Evolutionary conservation across 495 filamentous ascomycete species (phyloP), one percentile per base, ranked within the genome.

Genomic region (Penicillium riverlandense): DNA sequence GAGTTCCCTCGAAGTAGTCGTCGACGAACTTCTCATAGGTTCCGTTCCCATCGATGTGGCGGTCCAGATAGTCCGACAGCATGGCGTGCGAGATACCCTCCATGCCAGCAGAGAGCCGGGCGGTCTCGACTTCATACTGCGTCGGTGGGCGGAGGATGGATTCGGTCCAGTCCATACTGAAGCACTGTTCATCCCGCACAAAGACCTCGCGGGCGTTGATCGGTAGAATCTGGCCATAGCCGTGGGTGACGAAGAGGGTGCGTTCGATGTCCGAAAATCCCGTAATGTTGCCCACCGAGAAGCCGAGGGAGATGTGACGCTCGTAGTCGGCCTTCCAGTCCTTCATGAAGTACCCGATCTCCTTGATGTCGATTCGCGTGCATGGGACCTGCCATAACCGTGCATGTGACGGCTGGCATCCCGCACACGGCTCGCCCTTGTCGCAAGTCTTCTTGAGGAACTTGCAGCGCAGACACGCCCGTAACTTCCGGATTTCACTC

Each of bases 381-480:
- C 90, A 96, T 31, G 90, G 90, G 15, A 96, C 90, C 62, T 95
- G 88, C 90, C 90, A 96, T 35, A 96, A 72, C 43, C 90, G 81
- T 37, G 90, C 88, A 59, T 96, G 90, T 6, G 89, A 89, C 11
- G 90, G 90, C 64, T 92, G 85, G 71, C 90, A 96, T 13, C 90
- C 90, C 55, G 80, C 83, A 65, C 90, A 96, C 33, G 90, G 89
- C 64, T 96, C 89, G 43, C 90, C 90, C 67, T 88, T 94, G 64
- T 96, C 90, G 59, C 90, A 96, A 41, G 88, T 95, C 78, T 96
- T 96, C 78, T 96, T 96, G 53, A 96, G 74, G 67, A 95, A 96
- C 66, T 95, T 96, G 77, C 90, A 96, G n/a, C 90, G 82, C 38
- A 96, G 72, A 62, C 90, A 96, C 29, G 90, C 90, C 48, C 89